These are phyloP conservation scores for Stygiomarasmius scandens DNA, from an alignment of 1,284 basidiomycete genomes.

Conservation along the genomic window DNA sequence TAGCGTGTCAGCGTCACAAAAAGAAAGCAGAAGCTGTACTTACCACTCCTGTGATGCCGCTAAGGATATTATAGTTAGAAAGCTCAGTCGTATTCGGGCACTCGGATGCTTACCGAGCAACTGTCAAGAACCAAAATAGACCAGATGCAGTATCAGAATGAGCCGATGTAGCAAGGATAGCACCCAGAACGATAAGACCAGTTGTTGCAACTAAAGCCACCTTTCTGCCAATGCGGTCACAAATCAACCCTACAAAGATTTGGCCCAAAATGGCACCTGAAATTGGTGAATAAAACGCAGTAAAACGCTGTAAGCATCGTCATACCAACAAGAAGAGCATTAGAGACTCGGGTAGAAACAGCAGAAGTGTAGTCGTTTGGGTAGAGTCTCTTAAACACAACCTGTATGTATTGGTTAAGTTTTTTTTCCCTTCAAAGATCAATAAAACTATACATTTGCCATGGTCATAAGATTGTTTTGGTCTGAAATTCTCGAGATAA, in stretches of 20 bases:
- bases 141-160: slow-evolving; percentile 62
- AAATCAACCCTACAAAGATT: slow-evolving; percentile 66
- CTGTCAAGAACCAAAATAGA: slow-evolving; percentile 78
- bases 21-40: slow-evolving; percentile 21
- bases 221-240: slow-evolving; percentile 75
- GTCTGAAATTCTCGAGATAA: slow-evolving; percentile 41
- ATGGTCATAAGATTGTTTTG: slow-evolving; percentile 74
- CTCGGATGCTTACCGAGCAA: slow-evolving; percentile 52
- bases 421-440: neutral
- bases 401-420: slow-evolving; percentile 37
- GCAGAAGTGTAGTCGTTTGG: slow-evolving; percentile 58
- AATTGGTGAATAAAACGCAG: slow-evolving; percentile 5
- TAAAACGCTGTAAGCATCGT: slow-evolving; percentile 26
- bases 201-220: slow-evolving; percentile 74
- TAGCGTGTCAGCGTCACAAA: neutral
- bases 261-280: slow-evolving; percentile 71
- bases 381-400: slow-evolving; percentile 65
- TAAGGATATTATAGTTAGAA: no score
- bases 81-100: neutral
- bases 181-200: slow-evolving; percentile 69
- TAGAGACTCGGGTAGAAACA: slow-evolving; percentile 73
- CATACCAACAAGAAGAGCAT: slow-evolving; percentile 70
- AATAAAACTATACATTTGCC: slow-evolving; percentile 47
- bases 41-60: slow-evolving; percentile 71
- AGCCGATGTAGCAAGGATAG: slow-evolving; percentile 72